Evolutionary conservation across 2,329 filamentous ascomycete genomes (phyloP).

Genomic region (Parascedosporium putredinis): DNA sequence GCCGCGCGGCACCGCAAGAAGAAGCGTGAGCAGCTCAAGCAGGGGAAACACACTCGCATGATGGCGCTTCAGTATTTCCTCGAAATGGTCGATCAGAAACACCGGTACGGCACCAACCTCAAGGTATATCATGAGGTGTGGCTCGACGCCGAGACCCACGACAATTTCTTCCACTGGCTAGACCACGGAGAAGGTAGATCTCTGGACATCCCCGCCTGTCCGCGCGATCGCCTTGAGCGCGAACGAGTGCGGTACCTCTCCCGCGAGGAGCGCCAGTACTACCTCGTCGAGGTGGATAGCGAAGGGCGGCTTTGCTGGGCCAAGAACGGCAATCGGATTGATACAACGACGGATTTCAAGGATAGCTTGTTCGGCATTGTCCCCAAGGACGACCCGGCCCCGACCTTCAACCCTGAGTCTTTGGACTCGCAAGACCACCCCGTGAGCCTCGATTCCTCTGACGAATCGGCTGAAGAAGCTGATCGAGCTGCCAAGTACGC

Average conservation of each 20-base stretch:
- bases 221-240: slow-evolving; percentile 62
- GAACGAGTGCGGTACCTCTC: slow-evolving; percentile 79
- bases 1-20: slow-evolving; percentile 16
- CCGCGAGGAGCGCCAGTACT: slow-evolving; percentile 69
- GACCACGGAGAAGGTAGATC: slow-evolving; percentile 67
- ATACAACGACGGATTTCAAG: slow-evolving; percentile 63
- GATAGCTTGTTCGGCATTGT: slow-evolving; percentile 73
- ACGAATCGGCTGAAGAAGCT: slow-evolving; percentile 41
- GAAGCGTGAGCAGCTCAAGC: slow-evolving; percentile 18
- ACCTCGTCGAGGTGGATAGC: slow-evolving; percentile 65
- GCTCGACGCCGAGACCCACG: slow-evolving; percentile 64
- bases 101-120: slow-evolving; percentile 77
- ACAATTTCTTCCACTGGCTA: slow-evolving; percentile 94
- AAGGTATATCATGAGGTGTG: slow-evolving; percentile 74
- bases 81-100: slow-evolving; percentile 78
- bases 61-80: slow-evolving; percentile 82
- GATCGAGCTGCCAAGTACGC: slow-evolving; percentile 40
- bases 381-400: slow-evolving; percentile 47
- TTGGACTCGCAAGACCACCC: slow-evolving; percentile 9
- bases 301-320: slow-evolving; percentile 76
- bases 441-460: slow-evolving; percentile 20
- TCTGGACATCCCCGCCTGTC: slow-evolving; percentile 60
- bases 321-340: slow-evolving; percentile 69
- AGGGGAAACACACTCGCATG: slow-evolving; percentile 52
- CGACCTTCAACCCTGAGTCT: slow-evolving; percentile 16